These are phyloP conservation scores for Xanthoconium separans DNA, from an alignment of 1,284 basidiomycete genomes.

Conservation along the genomic window DNA sequence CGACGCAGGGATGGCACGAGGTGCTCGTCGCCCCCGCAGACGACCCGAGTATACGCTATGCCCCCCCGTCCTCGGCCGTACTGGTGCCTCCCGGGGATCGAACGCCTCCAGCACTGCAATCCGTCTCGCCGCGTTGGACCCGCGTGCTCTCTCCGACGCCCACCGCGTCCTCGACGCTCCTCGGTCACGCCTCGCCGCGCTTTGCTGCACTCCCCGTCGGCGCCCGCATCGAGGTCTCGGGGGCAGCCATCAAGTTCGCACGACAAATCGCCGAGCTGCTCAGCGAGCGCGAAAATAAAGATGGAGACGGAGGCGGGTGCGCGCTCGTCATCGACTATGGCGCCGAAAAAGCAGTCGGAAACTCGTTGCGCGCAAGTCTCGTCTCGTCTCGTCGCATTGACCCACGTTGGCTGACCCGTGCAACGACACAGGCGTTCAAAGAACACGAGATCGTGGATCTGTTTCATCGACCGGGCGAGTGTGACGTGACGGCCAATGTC, in stretches of 20 bases:
- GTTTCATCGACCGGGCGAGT: slow-evolving; percentile 83
- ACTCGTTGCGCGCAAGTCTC: slow-evolving; percentile 75
- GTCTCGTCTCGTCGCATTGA: background rate
- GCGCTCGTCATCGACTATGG: slow-evolving; percentile 94
- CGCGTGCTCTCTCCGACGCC: slow-evolving; percentile 67
- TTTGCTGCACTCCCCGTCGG: slow-evolving; percentile 68
- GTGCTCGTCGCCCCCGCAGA: slow-evolving; percentile 65
- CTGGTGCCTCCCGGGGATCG: background rate
- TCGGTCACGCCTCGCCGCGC: slow-evolving; percentile 68
- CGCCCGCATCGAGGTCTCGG: slow-evolving; percentile 77
- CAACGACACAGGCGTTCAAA: slow-evolving; percentile 77
- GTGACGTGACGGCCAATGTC: slow-evolving; percentile 94
- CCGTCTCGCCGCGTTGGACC: slow-evolving; percentile 47
- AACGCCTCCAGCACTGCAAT: background rate
- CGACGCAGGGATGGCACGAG: slow-evolving; percentile 82
- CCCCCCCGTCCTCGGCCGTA: slow-evolving; percentile 19
- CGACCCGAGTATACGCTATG: slow-evolving; percentile 28
- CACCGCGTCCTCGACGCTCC: slow-evolving; percentile 63
- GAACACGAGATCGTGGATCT: slow-evolving; percentile 85
- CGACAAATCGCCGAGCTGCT: slow-evolving; percentile 62
- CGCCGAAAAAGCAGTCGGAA: slow-evolving; percentile 63
- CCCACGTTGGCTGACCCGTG: background rate
- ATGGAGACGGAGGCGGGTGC: slow-evolving; percentile 63
- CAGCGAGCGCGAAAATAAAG: slow-evolving; percentile 19
- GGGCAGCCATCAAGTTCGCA: slow-evolving; percentile 66